phyloP scores from a whole-genome alignment of 495 filamentous ascomycete species.

The Neurospora sp. region DNA sequence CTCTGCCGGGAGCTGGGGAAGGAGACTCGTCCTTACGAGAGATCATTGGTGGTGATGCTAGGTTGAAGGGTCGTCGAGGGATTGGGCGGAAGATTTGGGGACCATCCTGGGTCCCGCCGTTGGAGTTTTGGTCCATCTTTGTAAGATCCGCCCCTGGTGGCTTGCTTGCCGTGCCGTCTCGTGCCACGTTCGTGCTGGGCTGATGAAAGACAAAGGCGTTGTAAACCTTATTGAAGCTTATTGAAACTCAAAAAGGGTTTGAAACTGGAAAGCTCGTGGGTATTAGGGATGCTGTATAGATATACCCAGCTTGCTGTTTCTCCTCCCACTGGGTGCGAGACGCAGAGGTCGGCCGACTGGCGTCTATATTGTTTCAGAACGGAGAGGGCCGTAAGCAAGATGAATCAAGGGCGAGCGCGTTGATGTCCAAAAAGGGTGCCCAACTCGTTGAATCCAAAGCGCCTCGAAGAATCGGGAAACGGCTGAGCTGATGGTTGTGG shows the following conservation, averaged over 20 bases:
- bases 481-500: neutral
- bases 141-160: neutral
- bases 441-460: neutral
- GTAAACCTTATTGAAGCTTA: neutral
- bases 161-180: neutral
- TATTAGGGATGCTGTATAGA: neutral
- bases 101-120: neutral
- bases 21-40: constrained; percentile 35
- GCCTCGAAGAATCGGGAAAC: neutral
- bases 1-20: constrained; percentile 38
- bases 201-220: neutral
- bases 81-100: constrained; percentile 38
- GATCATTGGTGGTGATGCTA: constrained; percentile 42
- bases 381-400: neutral
- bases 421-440: neutral
- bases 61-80: constrained; percentile 65
- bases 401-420: neutral
- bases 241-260: neutral
- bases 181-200: neutral
- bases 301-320: neutral
- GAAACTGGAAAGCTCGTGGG: neutral
- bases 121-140: neutral
- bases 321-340: neutral
- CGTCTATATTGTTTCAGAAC: neutral
- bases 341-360: neutral